phyloP scores from a whole-genome alignment of 129 eudicot genomes.

The sunflower (Helianthus annuus) region DNA sequence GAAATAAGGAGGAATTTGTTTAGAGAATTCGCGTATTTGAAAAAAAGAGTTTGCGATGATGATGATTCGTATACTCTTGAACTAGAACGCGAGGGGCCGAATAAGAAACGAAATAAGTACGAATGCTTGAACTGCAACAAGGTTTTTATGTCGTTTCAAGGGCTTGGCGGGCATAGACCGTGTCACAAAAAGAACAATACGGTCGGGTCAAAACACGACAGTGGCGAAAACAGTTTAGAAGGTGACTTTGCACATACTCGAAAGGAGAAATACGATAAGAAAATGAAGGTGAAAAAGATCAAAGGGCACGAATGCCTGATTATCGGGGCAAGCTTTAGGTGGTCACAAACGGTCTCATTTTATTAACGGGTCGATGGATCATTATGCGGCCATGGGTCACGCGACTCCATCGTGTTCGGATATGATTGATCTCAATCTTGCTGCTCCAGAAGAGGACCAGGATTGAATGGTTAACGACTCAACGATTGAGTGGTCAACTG shows the following conservation, averaged over 20 bases:
- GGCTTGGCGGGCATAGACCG: constrained; percentile 85
- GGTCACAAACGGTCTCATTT: constrained; percentile 93
- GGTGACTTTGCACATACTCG: constrained; percentile 24
- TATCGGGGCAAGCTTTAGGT: constrained; percentile 87
- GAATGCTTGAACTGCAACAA: too few relatives aligned
- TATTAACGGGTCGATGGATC: constrained; percentile 14
- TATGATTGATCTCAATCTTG: constrained; percentile 75
- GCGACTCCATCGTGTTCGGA: constrained; percentile 33
- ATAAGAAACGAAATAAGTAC: too few relatives aligned
- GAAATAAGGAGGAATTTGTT: too few relatives aligned
- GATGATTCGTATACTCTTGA: too few relatives aligned
- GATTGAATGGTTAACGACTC: not conserved
- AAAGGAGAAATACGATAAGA: constrained; percentile 33
- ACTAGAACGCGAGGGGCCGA: too few relatives aligned
- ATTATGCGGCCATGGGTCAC: constrained; percentile 26
- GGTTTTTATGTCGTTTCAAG: constrained; percentile 66
- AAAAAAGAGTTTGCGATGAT: too few relatives aligned
- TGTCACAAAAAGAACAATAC: constrained; percentile 54
- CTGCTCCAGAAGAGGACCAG: constrained; percentile 64
- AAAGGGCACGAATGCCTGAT: constrained; percentile 49
- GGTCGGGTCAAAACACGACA: constrained; percentile 13
- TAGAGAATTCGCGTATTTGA: too few relatives aligned
- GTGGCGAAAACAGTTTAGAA: constrained; percentile 43
- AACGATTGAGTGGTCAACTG: not conserved
- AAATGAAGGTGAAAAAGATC: not conserved